Evolutionary conservation across 768 basidiomycete species (phyloP).

Genomic region (Tylopilus vinaceipallidus): DNA sequence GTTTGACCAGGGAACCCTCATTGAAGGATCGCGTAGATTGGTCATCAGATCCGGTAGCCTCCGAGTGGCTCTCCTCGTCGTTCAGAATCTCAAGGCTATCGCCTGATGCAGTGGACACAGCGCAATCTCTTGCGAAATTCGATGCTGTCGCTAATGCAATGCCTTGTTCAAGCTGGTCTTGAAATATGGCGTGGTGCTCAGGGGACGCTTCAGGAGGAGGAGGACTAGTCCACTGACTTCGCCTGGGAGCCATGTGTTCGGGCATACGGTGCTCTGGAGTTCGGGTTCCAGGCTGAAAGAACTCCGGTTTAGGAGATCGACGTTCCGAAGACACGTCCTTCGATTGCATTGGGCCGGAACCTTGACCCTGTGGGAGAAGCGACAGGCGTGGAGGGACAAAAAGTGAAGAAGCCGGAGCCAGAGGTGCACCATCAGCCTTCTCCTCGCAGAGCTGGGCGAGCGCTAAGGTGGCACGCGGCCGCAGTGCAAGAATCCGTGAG

Average conservation of each 20-base stretch:
- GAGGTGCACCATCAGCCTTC: slow-evolving; percentile 52
- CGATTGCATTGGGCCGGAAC: slow-evolving; percentile 57
- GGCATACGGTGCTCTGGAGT: slow-evolving; percentile 39
- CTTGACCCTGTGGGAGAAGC: slow-evolving; percentile 61
- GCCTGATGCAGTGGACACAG: slow-evolving; percentile 51
- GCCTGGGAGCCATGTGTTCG: slow-evolving; percentile 79
- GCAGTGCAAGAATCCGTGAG: slow-evolving; percentile 74
- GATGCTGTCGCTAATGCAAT: slow-evolving; percentile 69
- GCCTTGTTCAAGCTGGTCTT: slow-evolving; percentile 62
- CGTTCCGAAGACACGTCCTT: slow-evolving; percentile 43
- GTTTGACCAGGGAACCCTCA: slow-evolving; percentile 40
- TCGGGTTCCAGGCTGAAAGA: slow-evolving; percentile 43
- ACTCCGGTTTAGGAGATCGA: slow-evolving; percentile 50
- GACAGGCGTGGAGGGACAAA: slow-evolving; percentile 47
- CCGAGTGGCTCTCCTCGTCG: slow-evolving; percentile 63
- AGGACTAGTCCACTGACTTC: slow-evolving; percentile 82
- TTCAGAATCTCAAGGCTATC: slow-evolving; percentile 59
- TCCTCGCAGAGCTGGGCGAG: slow-evolving; percentile 92
- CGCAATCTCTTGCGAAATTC: slow-evolving; percentile 55
- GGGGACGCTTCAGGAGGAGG: slow-evolving; percentile 75
- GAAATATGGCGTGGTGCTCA: slow-evolving; percentile 63
- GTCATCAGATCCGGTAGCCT: slow-evolving; percentile 64
- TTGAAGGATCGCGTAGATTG: slow-evolving; percentile 66
- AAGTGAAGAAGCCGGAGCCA: slow-evolving; percentile 39
- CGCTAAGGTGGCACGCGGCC: slow-evolving; percentile 77